Evolutionary conservation across 192 early-diverging fungal species (phyloP).

Genomic region (Rhizophagus sp.): DNA sequence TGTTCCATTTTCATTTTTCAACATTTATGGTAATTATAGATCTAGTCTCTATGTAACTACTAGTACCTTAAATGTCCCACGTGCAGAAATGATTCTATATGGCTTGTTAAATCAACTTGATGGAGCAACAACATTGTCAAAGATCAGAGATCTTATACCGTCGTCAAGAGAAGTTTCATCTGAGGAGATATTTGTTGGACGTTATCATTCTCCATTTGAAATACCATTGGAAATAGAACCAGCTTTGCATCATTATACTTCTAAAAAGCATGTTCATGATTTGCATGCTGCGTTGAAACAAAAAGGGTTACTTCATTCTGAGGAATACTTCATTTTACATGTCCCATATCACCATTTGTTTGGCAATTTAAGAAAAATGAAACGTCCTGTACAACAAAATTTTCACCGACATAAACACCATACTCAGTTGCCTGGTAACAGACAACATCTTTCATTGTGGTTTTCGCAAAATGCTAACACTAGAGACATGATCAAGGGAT

Average conservation of each 20-base stretch:
- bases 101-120: slow-evolving; percentile 30
- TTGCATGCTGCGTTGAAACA: slow-evolving; percentile 37
- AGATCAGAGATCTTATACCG: slow-evolving; percentile 31
- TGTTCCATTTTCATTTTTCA: slow-evolving; percentile 67
- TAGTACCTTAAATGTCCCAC: slow-evolving; percentile 59
- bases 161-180: slow-evolving; percentile 41
- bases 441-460: slow-evolving; percentile 53
- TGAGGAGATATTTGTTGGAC: slow-evolving; percentile 50
- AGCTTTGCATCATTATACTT: slow-evolving; percentile 33
- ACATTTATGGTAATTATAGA: slow-evolving; percentile 71
- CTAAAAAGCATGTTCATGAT: slow-evolving; percentile 17
- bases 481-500: slow-evolving; percentile 58
- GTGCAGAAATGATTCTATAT: slow-evolving; percentile 47
- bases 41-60: slow-evolving; percentile 68
- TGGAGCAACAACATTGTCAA: not conserved
- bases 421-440: not conserved
- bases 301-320: slow-evolving; percentile 34
- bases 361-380: not conserved
- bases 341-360: not conserved
- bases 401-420: not conserved
- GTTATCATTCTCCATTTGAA: slow-evolving; percentile 45
- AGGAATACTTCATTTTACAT: slow-evolving; percentile 42
- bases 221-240: slow-evolving; percentile 55
- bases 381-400: not conserved
- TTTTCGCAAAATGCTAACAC: slow-evolving; percentile 52